A percentile compares a stretch with the other conserved stretches of the same genome.
phyloP scores from a whole-genome alignment of 768 basidiomycete genomes.

The Boletus edulis region DNA sequence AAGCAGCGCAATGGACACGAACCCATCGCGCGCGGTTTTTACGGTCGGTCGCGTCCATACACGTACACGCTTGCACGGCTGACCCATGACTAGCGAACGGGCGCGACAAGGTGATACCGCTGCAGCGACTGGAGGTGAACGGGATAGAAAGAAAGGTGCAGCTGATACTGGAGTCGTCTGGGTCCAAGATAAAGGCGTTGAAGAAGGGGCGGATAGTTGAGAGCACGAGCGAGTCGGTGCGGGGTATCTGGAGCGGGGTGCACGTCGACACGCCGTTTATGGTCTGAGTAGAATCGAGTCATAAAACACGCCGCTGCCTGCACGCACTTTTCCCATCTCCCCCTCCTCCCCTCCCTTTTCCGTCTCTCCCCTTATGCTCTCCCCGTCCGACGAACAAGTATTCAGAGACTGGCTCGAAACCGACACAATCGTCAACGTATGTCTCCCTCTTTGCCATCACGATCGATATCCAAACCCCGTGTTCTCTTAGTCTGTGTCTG shows the following conservation, averaged over 20 bases:
- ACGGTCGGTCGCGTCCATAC: slow-evolving; percentile 44
- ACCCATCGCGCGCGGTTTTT: slow-evolving; percentile 82
- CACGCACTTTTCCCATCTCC: slow-evolving; percentile 15
- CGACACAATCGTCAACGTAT: slow-evolving; percentile 28
- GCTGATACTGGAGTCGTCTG: slow-evolving; percentile 83
- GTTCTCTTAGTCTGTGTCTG: neutral
- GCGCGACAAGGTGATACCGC: slow-evolving; percentile 83
- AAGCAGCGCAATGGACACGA: slow-evolving; percentile 71
- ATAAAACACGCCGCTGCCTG: slow-evolving; percentile 34
- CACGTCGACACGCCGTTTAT: slow-evolving; percentile 72
- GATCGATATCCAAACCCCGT: neutral
- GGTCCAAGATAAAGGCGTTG: slow-evolving; percentile 78
- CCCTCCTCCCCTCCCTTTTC: slow-evolving; percentile 1
- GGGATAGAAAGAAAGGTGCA: slow-evolving; percentile 77
- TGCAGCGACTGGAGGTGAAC: slow-evolving; percentile 71
- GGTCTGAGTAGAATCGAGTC: slow-evolving; percentile 33
- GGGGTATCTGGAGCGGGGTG: slow-evolving; percentile 89
- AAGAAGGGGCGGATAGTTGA: slow-evolving; percentile 67
- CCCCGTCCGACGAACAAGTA: slow-evolving; percentile 5
- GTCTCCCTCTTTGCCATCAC: neutral
- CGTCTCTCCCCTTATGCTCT: neutral
- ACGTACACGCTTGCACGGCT: slow-evolving; percentile 2
- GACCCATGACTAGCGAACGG: slow-evolving; percentile 62
- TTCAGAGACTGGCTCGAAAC: slow-evolving; percentile 16
- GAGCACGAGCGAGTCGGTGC: slow-evolving; percentile 74